A percentile compares a stretch with the other conserved stretches of the same genome.
Evolutionary conservation across 441 rosid genomes (phyloP).

Genomic region (Hura crepitans): DNA sequence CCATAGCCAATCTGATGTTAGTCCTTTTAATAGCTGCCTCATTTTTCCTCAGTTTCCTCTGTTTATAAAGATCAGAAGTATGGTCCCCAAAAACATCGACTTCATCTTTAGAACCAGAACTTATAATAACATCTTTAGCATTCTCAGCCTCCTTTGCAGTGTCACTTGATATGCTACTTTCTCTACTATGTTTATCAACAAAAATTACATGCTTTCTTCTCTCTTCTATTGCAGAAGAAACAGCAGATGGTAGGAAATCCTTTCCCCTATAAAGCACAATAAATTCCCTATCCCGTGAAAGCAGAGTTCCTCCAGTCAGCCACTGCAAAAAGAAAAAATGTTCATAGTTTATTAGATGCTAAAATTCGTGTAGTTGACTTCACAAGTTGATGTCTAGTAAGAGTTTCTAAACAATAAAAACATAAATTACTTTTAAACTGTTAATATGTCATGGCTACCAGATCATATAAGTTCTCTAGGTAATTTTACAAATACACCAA

Average conservation of each 20-base stretch:
- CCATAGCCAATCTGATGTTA: constrained; percentile 66
- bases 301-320: constrained; percentile 86
- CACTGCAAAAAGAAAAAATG: constrained; percentile 46
- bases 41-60: constrained; percentile 35
- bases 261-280: constrained; percentile 91
- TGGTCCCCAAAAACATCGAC: constrained; percentile 24
- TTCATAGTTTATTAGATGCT: constrained; percentile 18
- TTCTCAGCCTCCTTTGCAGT: constrained; percentile 29
- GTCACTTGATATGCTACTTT: constrained; percentile 23
- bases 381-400: background rate
- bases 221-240: constrained; percentile 80
- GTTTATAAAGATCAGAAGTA: constrained; percentile 28
- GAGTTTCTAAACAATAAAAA: background rate
- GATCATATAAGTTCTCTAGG: background rate
- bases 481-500: constrained; percentile 5
- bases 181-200: constrained; percentile 34
- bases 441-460: background rate
- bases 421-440: background rate
- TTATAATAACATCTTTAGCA: constrained; percentile 21
- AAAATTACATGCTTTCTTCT: constrained; percentile 49
- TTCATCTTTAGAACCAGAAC: constrained; percentile 27
- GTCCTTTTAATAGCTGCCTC: constrained; percentile 59
- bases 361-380: background rate
- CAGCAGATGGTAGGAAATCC: constrained; percentile 88
- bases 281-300: constrained; percentile 80